Conservation (phyloP, 176 grass and related monocot species). For the Carex littledalei region DNA sequence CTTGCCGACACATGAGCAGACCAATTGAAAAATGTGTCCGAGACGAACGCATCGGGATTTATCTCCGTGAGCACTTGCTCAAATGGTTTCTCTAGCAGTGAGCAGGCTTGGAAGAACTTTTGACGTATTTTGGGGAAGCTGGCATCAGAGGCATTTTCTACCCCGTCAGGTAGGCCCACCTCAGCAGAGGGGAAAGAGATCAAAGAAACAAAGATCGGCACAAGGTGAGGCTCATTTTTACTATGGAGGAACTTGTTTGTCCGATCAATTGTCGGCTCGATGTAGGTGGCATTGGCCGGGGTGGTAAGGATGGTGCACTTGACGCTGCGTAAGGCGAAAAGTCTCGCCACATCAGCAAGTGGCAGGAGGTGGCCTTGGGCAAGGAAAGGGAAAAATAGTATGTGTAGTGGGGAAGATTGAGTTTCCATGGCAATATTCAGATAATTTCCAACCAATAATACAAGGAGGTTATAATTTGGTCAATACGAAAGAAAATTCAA, state of each 20-base stretch:
- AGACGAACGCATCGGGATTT: conserved; percentile 33
- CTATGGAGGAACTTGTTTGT: conserved; percentile 22
- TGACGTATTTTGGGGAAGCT: neutral
- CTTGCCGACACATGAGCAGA: conserved; percentile 21
- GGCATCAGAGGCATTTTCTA: conserved; percentile 26
- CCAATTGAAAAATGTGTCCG: conserved; percentile 45
- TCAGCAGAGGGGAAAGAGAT: conserved; percentile 37
- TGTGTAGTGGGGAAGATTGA: conserved; percentile 36
- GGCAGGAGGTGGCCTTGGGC: conserved; percentile 56
- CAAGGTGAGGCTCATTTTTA: neutral
- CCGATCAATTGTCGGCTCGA: conserved; percentile 35
- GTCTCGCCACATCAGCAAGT: conserved; percentile 40
- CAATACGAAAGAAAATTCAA: no score
- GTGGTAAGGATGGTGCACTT: conserved; percentile 60
- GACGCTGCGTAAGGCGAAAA: conserved; percentile 44
- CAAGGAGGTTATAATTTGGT: neutral
- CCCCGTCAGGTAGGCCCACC: conserved; percentile 34
- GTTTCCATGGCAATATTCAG: conserved; percentile 11
- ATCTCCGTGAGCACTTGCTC: conserved; percentile 17
- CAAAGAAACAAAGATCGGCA: conserved; percentile 23
- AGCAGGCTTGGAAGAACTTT: conserved; percentile 8
- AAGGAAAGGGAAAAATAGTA: conserved; percentile 60
- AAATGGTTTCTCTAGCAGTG: conserved; percentile 37
- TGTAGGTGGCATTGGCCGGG: conserved; percentile 25
- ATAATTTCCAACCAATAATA: neutral